Conservation (phyloP, 768 basidiomycete genomes). For the Psilocybe subaeruginosa region DNA sequence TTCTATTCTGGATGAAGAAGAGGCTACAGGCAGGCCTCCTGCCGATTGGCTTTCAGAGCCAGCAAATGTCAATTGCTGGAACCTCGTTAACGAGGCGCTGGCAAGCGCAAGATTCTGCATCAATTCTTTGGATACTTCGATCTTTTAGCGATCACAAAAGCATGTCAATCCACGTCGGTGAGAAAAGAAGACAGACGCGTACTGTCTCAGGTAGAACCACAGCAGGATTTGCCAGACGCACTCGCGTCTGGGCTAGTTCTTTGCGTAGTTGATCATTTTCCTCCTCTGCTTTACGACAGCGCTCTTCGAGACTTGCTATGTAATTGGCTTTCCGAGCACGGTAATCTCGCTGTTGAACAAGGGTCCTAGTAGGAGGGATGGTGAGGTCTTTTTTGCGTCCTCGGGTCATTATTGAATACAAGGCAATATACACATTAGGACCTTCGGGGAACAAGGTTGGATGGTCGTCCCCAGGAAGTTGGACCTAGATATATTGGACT, state of each 20-base stretch:
- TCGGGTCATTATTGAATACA: constrained; percentile 49
- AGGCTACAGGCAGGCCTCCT: neutral
- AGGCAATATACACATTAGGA: constrained; percentile 16
- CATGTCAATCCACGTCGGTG: constrained; percentile 2
- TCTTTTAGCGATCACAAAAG: constrained; percentile 33
- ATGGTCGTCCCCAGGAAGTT: neutral
- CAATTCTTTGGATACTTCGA: constrained; percentile 54
- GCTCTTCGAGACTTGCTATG: constrained; percentile 57
- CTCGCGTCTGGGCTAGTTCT: constrained; percentile 48
- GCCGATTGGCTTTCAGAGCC: neutral
- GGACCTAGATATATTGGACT: constrained; percentile 10
- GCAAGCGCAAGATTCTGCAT: constrained; percentile 50
- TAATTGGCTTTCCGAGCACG: constrained; percentile 63
- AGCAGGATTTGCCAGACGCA: constrained; percentile 36
- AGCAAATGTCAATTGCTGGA: constrained; percentile 50
- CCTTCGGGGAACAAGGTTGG: neutral
- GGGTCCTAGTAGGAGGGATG: constrained; percentile 58
- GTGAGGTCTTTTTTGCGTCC: constrained; percentile 69
- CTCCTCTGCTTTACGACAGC: constrained; percentile 53
- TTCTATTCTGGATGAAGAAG: neutral
- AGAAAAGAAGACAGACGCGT: constrained; percentile 14
- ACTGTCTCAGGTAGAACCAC: constrained; percentile 35
- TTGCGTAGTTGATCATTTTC: constrained; percentile 54
- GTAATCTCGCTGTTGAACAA: constrained; percentile 67
- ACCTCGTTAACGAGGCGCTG: constrained; percentile 53